Evolutionary conservation across 2,329 filamentous ascomycete species (phyloP).

Genomic region (Penicillium sp.): DNA sequence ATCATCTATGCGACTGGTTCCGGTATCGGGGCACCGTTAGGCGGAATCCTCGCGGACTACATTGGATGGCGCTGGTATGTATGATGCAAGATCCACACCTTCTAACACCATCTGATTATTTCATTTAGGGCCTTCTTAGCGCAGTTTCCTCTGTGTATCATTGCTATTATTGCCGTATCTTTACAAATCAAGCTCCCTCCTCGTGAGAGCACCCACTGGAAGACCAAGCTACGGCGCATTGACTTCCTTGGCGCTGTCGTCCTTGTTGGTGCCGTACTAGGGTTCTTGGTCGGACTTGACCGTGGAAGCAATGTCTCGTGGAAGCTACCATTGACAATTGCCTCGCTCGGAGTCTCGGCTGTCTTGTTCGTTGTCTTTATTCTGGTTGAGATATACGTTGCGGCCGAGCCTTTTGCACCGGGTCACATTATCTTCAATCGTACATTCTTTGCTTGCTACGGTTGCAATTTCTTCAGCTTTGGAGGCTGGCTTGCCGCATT

Average conservation of each 20-base stretch:
- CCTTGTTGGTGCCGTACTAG: conserved; percentile 66
- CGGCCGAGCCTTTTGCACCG: conserved; percentile 72
- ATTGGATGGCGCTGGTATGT: conserved; percentile 73
- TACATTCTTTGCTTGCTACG: conserved; percentile 66
- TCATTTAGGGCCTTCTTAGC: conserved; percentile 64
- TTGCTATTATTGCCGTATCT: conserved; percentile 66
- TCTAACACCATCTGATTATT: conserved; percentile 13
- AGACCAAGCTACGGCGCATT: conserved; percentile 64
- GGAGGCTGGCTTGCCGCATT: conserved; percentile 60
- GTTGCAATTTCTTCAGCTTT: conserved; percentile 72
- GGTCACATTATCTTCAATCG: conserved; percentile 70
- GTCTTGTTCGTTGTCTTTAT: conserved; percentile 68
- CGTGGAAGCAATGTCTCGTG: conserved; percentile 72
- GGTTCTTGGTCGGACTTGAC: conserved; percentile 70
- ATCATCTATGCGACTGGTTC: conserved; percentile 71
- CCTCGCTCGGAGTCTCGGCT: conserved; percentile 57
- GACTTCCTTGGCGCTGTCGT: conserved; percentile 72
- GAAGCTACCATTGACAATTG: conserved; percentile 59
- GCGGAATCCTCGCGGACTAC: conserved; percentile 69
- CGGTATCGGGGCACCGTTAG: conserved; percentile 68
- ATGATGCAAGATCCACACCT: conserved; percentile 4
- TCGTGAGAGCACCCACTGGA: conserved; percentile 62
- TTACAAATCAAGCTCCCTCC: conserved; percentile 64
- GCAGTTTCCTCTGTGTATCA: conserved; percentile 68
- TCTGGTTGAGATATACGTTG: conserved; percentile 67